Evolutionary conservation across 306 rosid genomes (phyloP), one percentile per base, ranked within the genome.

Genomic region (Hippophae tibetana): DNA sequence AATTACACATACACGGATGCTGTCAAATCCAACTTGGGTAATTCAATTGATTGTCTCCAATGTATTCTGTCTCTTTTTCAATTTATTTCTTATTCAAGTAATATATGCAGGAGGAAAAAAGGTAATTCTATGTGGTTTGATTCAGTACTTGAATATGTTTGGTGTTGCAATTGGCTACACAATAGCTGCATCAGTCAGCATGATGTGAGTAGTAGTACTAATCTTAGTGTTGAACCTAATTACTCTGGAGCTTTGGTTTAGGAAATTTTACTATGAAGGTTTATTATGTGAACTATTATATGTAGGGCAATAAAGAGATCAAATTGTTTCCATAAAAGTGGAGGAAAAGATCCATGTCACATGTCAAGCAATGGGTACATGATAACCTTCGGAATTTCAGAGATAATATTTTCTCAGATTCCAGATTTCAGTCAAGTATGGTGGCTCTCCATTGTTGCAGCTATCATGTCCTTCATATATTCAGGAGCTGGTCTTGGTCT

Each of bases 391-490:
- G 95, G 86, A 44, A 58, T 81, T 69, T 77, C 75, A 2, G 87
- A 86, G 70, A 71, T 83, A 47, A 13, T 81, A 57, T 72, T 86
- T 75, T 86, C 87, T 48, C 95, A 86, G 72, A 86, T 83, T 61
- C 89, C 77, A 44, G 90, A 79, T 62, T 83, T 86, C 41, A 86
- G 81, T 69, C 88, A 81, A 68, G 73, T 79, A 12, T 81, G 88
- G 90, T 86, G 90, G 86, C 90, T 83, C 61, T 86, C 90, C 50
- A 79, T 84, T 62, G 84, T 84, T 40, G 89, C 95, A 64, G 90
- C 90, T 48, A 62, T 86, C 18, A 83, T 83, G 90, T 84, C 90
- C 23, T 84, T 86, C 59, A 79, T 86, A 41, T 86, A 86, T 67
- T 86, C 86, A 55, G 7, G 65, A 2, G 79, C 76, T 43, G 89